Evolutionary conservation across 2,329 filamentous ascomycete genomes (phyloP).

Genomic region (Plenodomus lindquistii): DNA sequence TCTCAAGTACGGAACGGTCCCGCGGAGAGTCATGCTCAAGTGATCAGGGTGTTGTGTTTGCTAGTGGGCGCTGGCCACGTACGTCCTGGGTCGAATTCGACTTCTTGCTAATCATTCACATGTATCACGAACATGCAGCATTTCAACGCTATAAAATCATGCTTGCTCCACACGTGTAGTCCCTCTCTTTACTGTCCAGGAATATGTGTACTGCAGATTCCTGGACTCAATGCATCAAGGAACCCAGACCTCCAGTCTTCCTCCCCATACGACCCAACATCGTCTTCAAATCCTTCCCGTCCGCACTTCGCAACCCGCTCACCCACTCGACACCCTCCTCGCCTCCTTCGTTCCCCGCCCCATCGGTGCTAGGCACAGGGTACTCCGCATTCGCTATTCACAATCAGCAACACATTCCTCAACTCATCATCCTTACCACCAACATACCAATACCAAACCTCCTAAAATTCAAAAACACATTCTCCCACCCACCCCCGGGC

Average conservation of each 20-base stretch:
- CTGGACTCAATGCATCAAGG: not conserved
- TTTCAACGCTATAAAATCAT: no score
- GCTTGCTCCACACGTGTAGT: no score
- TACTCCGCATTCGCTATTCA: slow-evolving; percentile 10
- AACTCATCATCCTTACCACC: not conserved
- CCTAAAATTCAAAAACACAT: slow-evolving; percentile 14
- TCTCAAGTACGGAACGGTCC: no score
- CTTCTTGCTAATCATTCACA: no score
- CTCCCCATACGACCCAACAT: not conserved
- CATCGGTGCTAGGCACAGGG: slow-evolving; percentile 1
- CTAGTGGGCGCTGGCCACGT: no score
- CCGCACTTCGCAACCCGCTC: slow-evolving; percentile 3
- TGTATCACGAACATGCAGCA: no score
- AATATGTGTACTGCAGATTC: no score
- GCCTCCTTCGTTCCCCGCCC: not conserved
- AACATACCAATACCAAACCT: slow-evolving; percentile 14
- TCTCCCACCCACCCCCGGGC: slow-evolving; percentile 16
- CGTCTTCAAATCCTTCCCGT: slow-evolving; percentile 12
- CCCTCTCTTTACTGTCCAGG: no score
- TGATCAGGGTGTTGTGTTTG: no score
- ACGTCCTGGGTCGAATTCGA: no score
- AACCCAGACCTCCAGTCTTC: not conserved
- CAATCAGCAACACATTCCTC: not conserved
- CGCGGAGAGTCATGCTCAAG: no score
- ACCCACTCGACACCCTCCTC: slow-evolving; percentile 2